A percentile compares a stretch with the other conserved stretches of the same genome.
These are phyloP conservation scores for Rhodotorula graminis DNA, from an alignment of 768 basidiomycete species.

Conservation along the genomic window DNA sequence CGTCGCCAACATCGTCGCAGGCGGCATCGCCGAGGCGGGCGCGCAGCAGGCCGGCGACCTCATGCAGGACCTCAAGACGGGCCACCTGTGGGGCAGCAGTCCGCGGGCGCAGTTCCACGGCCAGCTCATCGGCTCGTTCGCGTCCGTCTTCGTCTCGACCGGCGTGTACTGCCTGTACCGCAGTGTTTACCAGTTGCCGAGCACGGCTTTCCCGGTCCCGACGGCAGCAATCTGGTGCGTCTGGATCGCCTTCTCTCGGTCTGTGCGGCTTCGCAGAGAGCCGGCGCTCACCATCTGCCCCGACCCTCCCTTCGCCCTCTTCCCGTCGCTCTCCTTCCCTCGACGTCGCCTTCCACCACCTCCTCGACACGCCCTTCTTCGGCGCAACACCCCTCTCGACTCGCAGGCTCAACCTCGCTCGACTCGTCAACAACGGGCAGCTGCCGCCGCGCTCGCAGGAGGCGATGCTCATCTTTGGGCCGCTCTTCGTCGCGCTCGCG, in stretches of 20 bases:
- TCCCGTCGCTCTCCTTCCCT: constrained; percentile 61
- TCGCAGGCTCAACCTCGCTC: constrained; percentile 49
- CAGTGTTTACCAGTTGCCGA: constrained; percentile 79
- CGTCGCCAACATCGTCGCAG: constrained; percentile 96
- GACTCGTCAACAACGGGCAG: constrained; percentile 59
- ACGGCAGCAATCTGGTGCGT: constrained; percentile 83
- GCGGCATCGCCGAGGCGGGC: constrained; percentile 93
- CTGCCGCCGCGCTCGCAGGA: constrained; percentile 67
- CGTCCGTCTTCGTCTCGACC: constrained; percentile 82
- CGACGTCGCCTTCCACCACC: too few species aligned
- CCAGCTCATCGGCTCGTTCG: constrained; percentile 76
- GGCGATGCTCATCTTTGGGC: constrained; percentile 76
- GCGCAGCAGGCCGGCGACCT: constrained; percentile 94
- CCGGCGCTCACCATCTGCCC: too few species aligned
- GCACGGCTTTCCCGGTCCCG: constrained; percentile 91
- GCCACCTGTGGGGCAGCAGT: constrained; percentile 83
- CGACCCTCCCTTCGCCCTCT: constrained; percentile 52
- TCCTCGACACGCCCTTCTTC: too few species aligned
- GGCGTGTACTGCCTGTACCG: constrained; percentile 84
- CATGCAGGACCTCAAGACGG: constrained; percentile 98
- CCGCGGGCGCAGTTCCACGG: constrained; percentile 92
- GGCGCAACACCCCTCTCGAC: too few species aligned
- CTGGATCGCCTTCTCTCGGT: not conserved
- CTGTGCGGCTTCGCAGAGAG: too few species aligned
- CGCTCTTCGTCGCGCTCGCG: constrained; percentile 65